These are phyloP conservation scores for Peniophora sp. DNA, from an alignment of 1,284 basidiomycete species.

Conservation along the genomic window DNA sequence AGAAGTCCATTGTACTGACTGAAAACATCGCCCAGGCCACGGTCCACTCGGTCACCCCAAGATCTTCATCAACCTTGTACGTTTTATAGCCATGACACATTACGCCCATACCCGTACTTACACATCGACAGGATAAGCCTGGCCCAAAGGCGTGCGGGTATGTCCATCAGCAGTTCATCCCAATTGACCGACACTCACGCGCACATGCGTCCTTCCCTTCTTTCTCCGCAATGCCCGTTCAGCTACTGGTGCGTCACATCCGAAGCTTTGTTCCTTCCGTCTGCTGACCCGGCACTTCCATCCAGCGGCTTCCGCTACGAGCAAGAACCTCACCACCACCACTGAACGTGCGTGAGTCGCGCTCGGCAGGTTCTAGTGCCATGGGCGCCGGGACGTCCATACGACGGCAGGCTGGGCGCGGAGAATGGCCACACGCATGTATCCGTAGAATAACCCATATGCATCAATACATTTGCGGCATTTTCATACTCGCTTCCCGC, in stretches of 20 bases:
- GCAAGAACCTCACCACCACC: constrained; percentile 47
- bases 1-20: too few relatives aligned
- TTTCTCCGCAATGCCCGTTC: constrained; percentile 10
- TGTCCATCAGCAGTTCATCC: constrained; percentile 16
- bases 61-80: constrained; percentile 90
- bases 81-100: constrained; percentile 15
- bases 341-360: constrained; percentile 26
- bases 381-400: constrained; percentile 1
- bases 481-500: too few relatives aligned
- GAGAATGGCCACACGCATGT: not conserved
- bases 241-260: constrained; percentile 73
- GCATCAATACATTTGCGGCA: too few relatives aligned
- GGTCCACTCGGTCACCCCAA: constrained; percentile 97
- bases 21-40: constrained; percentile 49
- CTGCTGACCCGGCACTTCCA: constrained; percentile 7
- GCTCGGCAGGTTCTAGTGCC: not conserved
- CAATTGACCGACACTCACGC: not conserved
- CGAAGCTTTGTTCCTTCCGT: not conserved
- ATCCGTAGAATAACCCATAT: too few relatives aligned
- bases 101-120: not conserved
- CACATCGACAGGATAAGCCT: constrained; percentile 58
- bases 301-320: constrained; percentile 78
- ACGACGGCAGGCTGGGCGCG: not conserved
- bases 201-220: constrained; percentile 3
- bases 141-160: constrained; percentile 77